These are phyloP conservation scores for Ophiocordyceps polyrhachis-furcata DNA, from an alignment of 2,329 filamentous ascomycete species.

Conservation along the genomic window DNA sequence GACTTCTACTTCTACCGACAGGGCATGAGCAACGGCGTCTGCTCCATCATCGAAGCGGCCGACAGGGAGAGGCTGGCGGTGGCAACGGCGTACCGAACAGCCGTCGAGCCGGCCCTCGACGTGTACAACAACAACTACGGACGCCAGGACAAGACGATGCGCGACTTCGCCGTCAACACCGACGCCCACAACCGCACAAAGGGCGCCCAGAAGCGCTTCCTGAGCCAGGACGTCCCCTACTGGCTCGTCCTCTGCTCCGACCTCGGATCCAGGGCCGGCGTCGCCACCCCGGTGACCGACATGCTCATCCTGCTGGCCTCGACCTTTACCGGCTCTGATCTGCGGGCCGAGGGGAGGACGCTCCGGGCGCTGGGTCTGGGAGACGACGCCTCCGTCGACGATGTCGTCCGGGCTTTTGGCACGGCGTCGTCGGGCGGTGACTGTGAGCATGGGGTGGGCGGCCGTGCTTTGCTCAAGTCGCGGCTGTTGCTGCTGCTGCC, in stretches of 20 bases:
- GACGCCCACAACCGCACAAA: conserved; percentile 3
- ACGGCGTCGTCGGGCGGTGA: neutral
- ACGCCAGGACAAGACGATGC: neutral
- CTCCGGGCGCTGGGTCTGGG: conserved; percentile 1
- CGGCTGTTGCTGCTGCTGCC: neutral
- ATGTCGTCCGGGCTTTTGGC: neutral
- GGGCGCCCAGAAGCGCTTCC: conserved; percentile 1
- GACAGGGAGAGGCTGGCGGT: neutral
- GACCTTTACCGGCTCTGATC: conserved; percentile 1
- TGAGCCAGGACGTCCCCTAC: neutral
- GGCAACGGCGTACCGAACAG: neutral
- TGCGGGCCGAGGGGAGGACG: conserved; percentile 1
- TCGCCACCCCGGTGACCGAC: conserved; percentile 2
- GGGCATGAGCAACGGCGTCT: conserved; percentile 4
- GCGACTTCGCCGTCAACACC: conserved; percentile 2
- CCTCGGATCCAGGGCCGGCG: neutral
- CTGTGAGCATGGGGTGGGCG: neutral
- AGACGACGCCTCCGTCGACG: neutral
- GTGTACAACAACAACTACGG: conserved; percentile 1
- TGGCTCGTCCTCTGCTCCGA: conserved; percentile 1
- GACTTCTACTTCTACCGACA: conserved; percentile 5
- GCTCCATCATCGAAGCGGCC: conserved; percentile 2
- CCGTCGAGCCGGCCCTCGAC: neutral
- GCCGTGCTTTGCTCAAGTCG: neutral
- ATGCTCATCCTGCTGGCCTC: conserved; percentile 3